phyloP scores from a whole-genome alignment of 495 filamentous ascomycete genomes.

The Penicillium manginii region DNA sequence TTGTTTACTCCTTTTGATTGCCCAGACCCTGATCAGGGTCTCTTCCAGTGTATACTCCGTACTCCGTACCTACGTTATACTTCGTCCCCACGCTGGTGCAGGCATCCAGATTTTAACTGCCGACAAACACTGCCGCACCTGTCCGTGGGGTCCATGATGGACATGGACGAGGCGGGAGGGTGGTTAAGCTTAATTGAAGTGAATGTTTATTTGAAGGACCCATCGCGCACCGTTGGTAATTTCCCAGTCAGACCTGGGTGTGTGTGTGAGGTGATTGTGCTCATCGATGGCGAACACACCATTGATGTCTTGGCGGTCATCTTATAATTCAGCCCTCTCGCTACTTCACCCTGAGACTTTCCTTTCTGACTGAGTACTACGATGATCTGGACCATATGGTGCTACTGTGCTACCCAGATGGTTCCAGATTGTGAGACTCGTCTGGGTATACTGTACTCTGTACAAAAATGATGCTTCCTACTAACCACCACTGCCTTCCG shows the following conservation, averaged over 20 bases:
- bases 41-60: not conserved
- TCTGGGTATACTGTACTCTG: too few species aligned
- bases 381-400: too few species aligned
- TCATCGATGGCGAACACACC: conserved; percentile 38
- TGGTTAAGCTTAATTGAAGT: conserved; percentile 31
- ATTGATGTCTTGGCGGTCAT: conserved; percentile 37
- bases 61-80: not conserved
- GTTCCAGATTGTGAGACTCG: too few species aligned
- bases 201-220: conserved; percentile 22
- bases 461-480: too few species aligned
- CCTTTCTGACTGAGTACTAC: not conserved
- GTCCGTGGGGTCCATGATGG: not conserved
- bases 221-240: conserved; percentile 5
- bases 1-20: conserved; percentile 8
- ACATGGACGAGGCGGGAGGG: conserved; percentile 3
- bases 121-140: conserved; percentile 16
- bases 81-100: not conserved
- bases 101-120: conserved; percentile 10
- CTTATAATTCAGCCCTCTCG: conserved; percentile 27
- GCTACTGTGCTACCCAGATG: not conserved
- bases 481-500: too few species aligned
- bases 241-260: conserved; percentile 4
- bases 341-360: conserved; percentile 10
- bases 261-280: conserved; percentile 43
- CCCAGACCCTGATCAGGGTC: conserved; percentile 9